Evolutionary conservation across 257 asterid genomes (phyloP), one percentile per base, ranked within the genome.

Genomic region (Nicotiana otophora): DNA sequence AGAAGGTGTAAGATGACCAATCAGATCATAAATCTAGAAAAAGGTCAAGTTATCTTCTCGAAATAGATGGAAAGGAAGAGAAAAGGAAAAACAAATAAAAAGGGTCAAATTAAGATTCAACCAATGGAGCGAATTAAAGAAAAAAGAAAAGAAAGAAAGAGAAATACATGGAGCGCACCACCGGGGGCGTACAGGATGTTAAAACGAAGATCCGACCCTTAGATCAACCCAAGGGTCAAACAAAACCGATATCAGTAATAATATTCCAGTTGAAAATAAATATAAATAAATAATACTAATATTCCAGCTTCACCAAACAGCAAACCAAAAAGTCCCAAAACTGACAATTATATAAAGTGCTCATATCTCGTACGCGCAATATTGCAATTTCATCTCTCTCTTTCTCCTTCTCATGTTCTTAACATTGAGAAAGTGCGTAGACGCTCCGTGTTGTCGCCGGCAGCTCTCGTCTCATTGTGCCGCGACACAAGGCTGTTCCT

Each of bases 131-230:
- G 2, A 53, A 8, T 42, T 8, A 42, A 9, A 0, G 19, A 4
- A 14, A 3, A 14, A 4, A 51, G 12, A 20, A 1, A 67, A 67
- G 0, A 67, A 39, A 17, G 53, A 15, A 14, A 0, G 74, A 65
- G 10, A 15, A 31, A 72, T 72, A 75, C 80, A 51, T 51, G 80
- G 80, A 26, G 80, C 28, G 63, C 80, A 75, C 63, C 63, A 16
- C 15, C 15, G 62, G 80, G 80, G 5, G 2, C 26, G 12, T 5
- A 70, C 58, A 70, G 34, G 36, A 74, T 46, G 80, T 33, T 74
- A 17, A 74, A 48, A 48, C 28, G 80, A 51, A 51, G 46, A 51
- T 53, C 80, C 64, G 80, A 51, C 80, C 80, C 80, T 75, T 75
- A 63, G 14, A 75, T 51, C 46, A 51, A 26, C 28, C 78, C 80